These are phyloP conservation scores for Phytophthora pluvialis DNA, from an alignment of 352 stramenopile species.

Conservation along the genomic window DNA sequence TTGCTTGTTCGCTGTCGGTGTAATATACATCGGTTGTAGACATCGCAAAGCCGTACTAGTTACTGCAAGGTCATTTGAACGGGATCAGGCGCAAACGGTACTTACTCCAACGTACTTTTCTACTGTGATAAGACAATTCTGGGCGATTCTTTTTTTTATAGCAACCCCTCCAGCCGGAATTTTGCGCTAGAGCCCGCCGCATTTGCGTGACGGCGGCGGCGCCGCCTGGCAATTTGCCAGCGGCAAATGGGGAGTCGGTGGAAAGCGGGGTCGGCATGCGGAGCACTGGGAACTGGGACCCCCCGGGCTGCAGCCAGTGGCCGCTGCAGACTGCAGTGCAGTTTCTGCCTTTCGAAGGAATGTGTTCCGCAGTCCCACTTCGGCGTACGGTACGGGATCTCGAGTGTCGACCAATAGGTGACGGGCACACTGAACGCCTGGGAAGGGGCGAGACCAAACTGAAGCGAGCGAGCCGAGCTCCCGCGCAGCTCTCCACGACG, in stretches of 20 bases:
- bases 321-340: background rate
- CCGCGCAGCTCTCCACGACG: too few relatives aligned
- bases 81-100: too few relatives aligned
- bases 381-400: conserved; percentile 16
- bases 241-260: background rate
- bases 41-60: too few relatives aligned
- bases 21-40: too few relatives aligned
- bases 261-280: conserved; percentile 1
- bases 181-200: conserved; percentile 3
- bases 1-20: too few relatives aligned
- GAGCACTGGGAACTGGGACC: background rate
- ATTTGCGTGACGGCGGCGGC: conserved; percentile 1
- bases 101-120: too few relatives aligned
- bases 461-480: conserved; percentile 3
- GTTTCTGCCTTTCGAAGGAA: conserved; percentile 13
- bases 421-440: conserved; percentile 1
- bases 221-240: background rate
- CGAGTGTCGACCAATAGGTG: conserved; percentile 9
- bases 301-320: background rate
- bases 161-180: conserved; percentile 1
- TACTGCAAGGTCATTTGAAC: too few relatives aligned
- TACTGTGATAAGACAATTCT: background rate
- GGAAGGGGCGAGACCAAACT: conserved; percentile 24
- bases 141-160: conserved; percentile 12
- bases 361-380: conserved; percentile 8